Conservation (phyloP, 1,284 basidiomycete genomes). For the Trametes hirsuta region DNA sequence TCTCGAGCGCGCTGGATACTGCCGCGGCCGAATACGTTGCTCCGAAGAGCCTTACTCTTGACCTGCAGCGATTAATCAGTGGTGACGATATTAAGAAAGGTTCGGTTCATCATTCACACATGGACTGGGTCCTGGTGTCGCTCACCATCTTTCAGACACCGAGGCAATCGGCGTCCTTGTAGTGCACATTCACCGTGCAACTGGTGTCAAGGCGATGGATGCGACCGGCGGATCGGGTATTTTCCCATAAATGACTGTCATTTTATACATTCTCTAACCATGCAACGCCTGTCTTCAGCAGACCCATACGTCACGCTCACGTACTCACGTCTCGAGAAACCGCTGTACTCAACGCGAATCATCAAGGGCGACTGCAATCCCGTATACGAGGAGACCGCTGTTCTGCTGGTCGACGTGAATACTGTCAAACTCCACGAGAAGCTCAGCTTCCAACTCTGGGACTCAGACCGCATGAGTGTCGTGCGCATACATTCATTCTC, state of each 20-base stretch:
- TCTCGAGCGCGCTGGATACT: slow-evolving; percentile 76
- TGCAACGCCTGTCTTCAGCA: slow-evolving; percentile 24
- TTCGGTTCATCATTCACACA: neutral
- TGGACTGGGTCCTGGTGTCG: neutral
- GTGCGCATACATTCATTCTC: slow-evolving; percentile 34
- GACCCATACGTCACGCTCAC: slow-evolving; percentile 43
- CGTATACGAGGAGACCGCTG: slow-evolving; percentile 78
- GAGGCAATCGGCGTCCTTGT: slow-evolving; percentile 69
- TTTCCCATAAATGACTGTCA: slow-evolving; percentile 28
- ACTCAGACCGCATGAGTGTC: slow-evolving; percentile 58
- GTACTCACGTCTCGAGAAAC: slow-evolving; percentile 52
- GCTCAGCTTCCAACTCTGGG: slow-evolving; percentile 76
- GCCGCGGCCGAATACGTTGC: slow-evolving; percentile 65
- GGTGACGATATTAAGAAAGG: slow-evolving; percentile 56
- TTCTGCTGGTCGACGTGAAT: slow-evolving; percentile 70
- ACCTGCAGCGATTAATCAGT: slow-evolving; percentile 69
- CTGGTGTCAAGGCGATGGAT: slow-evolving; percentile 66
- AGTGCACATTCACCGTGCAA: slow-evolving; percentile 69
- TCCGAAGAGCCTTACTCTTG: slow-evolving; percentile 74
- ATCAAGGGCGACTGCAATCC: slow-evolving; percentile 68
- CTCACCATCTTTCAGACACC: slow-evolving; percentile 49
- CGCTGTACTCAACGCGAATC: slow-evolving; percentile 75
- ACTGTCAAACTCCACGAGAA: slow-evolving; percentile 72
- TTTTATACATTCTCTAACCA: neutral
- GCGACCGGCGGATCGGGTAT: slow-evolving; percentile 61